phyloP scores from a whole-genome alignment of 2,329 filamentous ascomycete genomes.

The Aspergillus clavatus region DNA sequence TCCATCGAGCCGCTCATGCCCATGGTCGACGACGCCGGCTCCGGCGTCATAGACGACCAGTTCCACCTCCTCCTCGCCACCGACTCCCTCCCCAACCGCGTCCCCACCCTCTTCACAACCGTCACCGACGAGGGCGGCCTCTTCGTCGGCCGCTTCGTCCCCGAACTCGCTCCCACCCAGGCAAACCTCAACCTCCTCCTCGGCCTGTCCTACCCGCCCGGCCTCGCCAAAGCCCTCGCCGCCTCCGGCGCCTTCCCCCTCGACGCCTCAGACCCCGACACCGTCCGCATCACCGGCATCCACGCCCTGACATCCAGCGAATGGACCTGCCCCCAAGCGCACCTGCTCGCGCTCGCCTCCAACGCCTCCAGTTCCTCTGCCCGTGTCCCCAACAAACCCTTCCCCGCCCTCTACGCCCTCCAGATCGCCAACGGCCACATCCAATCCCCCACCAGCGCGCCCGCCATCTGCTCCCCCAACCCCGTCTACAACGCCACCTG shows the following conservation, averaged over 20 bases:
- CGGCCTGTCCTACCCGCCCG: conserved; percentile 10
- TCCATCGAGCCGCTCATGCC: conserved; percentile 23
- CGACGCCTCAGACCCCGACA: conserved; percentile 13
- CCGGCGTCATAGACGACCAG: conserved; percentile 25
- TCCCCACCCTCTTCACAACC: conserved; percentile 26
- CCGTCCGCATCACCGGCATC: conserved; percentile 14
- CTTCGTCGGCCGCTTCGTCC: conserved; percentile 11
- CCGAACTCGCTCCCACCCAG: conserved; percentile 8
- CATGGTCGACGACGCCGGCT: conserved; percentile 22
- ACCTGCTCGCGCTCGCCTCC: conserved; percentile 11
- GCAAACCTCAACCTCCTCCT: conserved; percentile 13
- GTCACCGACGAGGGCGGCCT: conserved; percentile 23
- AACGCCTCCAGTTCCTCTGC: no score
- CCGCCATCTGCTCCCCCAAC: conserved; percentile 23
- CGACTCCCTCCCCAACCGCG: conserved; percentile 19
- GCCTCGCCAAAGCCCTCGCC: conserved; percentile 14
- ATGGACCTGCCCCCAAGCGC: conserved; percentile 9
- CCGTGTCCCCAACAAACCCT: no score
- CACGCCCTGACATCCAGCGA: conserved; percentile 7
- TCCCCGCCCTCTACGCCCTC: conserved; percentile 19
- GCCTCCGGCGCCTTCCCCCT: conserved; percentile 10
- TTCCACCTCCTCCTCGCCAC: conserved; percentile 20
- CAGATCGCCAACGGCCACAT: conserved; percentile 21
- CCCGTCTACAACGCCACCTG: conserved; percentile 23
- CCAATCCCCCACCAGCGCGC: conserved; percentile 12